These are phyloP conservation scores for Apiospora koreana DNA, from an alignment of 2,329 filamentous ascomycete genomes.

Conservation along the genomic window DNA sequence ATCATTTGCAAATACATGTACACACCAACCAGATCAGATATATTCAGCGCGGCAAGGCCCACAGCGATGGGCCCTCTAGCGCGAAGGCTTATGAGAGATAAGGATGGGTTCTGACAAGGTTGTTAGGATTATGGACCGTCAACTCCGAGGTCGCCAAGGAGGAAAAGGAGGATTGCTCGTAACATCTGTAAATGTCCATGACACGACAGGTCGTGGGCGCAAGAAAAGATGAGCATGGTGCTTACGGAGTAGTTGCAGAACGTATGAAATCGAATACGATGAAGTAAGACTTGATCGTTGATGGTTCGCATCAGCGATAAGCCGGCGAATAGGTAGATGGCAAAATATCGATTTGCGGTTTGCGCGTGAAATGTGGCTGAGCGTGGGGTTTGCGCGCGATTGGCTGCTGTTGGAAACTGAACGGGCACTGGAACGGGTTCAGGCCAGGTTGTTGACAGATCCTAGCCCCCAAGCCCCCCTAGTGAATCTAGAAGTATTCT, in stretches of 20 bases:
- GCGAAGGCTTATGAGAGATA: slow-evolving; percentile 6
- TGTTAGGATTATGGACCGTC: not conserved
- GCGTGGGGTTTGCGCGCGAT: not conserved
- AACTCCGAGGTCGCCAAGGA: not conserved
- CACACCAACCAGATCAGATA: not conserved
- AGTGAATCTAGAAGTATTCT: not conserved
- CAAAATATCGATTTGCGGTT: not conserved
- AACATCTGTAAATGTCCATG: not conserved
- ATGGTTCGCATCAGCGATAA: not conserved
- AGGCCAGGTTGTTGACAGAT: not conserved
- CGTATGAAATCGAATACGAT: not conserved
- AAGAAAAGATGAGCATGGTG: not conserved
- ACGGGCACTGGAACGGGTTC: not conserved
- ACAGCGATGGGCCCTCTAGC: not conserved
- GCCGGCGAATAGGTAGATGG: not conserved
- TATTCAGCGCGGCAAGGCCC: not conserved
- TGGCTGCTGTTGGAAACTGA: not conserved
- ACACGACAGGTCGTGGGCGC: not conserved
- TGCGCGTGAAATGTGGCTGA: slow-evolving; percentile 1
- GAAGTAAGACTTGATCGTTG: not conserved
- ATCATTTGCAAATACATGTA: not conserved
- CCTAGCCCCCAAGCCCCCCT: not conserved
- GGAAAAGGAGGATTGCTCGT: not conserved
- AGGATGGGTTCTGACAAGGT: not conserved
- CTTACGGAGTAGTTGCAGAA: not conserved